Conservation (phyloP, 805 yeast species). For the Schizosaccharomyces cryophilus region DNA sequence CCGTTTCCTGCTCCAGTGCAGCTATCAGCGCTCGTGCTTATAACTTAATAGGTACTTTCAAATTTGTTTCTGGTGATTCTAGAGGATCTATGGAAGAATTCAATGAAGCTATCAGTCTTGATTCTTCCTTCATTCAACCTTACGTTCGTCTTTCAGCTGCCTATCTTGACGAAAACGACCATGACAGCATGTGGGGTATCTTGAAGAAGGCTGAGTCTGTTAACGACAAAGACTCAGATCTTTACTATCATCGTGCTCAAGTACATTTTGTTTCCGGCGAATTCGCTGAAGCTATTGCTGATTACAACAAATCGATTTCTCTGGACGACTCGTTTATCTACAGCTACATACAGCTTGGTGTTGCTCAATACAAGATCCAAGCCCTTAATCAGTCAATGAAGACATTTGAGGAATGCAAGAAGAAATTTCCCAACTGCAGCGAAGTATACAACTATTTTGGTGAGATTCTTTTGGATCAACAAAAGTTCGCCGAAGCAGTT, state of each 20-base stretch:
- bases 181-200: slow-evolving; percentile 33
- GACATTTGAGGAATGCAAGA: slow-evolving; percentile 15
- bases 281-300: slow-evolving; percentile 40
- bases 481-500: background rate
- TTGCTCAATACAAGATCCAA: slow-evolving; percentile 45
- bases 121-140: slow-evolving; percentile 53
- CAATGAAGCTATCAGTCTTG: slow-evolving; percentile 35
- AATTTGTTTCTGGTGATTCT: slow-evolving; percentile 55
- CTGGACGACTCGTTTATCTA: slow-evolving; percentile 54
- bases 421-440: slow-evolving; percentile 46
- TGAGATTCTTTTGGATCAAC: slow-evolving; percentile 16
- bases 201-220: slow-evolving; percentile 47
- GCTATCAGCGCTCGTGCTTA: slow-evolving; percentile 34
- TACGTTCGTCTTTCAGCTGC: slow-evolving; percentile 62
- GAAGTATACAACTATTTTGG: slow-evolving; percentile 91
- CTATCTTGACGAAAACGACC: slow-evolving; percentile 52
- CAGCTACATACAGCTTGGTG: slow-evolving; percentile 79
- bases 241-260: slow-evolving; percentile 88
- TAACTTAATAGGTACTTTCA: slow-evolving; percentile 64
- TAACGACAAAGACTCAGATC: slow-evolving; percentile 52
- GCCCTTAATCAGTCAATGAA: slow-evolving; percentile 7
- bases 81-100: slow-evolving; percentile 38
- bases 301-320: slow-evolving; percentile 54
- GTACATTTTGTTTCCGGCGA: slow-evolving; percentile 60
- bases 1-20: slow-evolving; percentile 15